Evolutionary conservation across 345 rosid genomes (phyloP), one percentile per base, ranked within the genome.

Genomic region (Trapa incisa): DNA sequence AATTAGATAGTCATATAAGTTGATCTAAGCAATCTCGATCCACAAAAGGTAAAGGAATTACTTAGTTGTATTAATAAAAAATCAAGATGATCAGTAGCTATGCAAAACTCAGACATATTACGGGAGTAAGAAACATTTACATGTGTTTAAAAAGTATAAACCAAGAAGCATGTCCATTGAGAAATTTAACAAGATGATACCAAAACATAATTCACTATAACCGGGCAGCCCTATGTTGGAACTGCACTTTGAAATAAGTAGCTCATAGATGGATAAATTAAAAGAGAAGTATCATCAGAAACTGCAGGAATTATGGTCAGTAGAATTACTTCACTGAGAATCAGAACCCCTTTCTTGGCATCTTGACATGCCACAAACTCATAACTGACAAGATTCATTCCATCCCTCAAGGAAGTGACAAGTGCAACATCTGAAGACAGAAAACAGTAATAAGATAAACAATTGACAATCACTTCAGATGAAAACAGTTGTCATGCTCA

Each of bases 311-410:
- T 65, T 33, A 29, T 6, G 14, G 10, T 38, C 33, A 43, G 65
- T 22, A 70, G 58, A 65, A 74, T 86, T 89, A 95, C 98, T 80
- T 95, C 99, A 76, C 99, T 95, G 72, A 95, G 97, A 80, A 95
- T 95, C 67, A 95, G 96, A 77, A 95, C 99, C 35, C 99, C 99
- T 75, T 91, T 95, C 84, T 95, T 95, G 12, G 84, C 79, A 64
- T 84, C 98, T 83, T 95, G 99, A 82, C 99, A 95, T 60, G 99
- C 96, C 67, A 95, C 99, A 79, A 95, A 95, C 76, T 95, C 99
- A 67, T 91, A 95, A 74, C 97, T 94, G 70, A 94, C 99, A 74
- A 94, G 97, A 81, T 94, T 94, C 99, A 94, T 94, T 73, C 99
- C 99, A 75, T 94, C 99, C 82, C 99, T 85, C 82, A 94, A 71